Evolutionary conservation across 805 yeast species (phyloP).

Genomic region (Candida gorgasii): DNA sequence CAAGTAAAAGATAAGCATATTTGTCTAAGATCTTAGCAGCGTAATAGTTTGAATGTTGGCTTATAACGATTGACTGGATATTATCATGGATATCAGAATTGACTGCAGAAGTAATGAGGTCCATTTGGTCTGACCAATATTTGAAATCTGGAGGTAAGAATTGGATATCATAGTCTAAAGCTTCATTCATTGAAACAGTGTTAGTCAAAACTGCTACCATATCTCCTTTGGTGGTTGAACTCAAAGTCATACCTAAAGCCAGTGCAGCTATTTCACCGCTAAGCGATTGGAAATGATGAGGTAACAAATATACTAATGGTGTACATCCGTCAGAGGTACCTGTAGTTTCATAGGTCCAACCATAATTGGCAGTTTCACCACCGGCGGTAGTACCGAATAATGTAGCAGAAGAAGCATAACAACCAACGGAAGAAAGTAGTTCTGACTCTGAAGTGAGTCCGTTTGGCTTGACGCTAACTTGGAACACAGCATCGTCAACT

Average conservation of each 20-base stretch:
- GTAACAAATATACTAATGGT: constrained; percentile 50
- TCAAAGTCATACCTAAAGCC: constrained; percentile 41
- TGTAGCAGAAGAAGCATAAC: constrained; percentile 53
- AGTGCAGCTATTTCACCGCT: constrained; percentile 22
- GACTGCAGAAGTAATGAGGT: constrained; percentile 43
- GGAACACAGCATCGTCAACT: constrained; percentile 45
- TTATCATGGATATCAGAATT: constrained; percentile 47
- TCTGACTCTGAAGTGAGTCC: constrained; percentile 30
- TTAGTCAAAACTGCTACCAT: constrained; percentile 48
- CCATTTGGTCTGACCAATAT: constrained; percentile 46
- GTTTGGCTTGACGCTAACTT: constrained; percentile 32
- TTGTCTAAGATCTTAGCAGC: constrained; percentile 55
- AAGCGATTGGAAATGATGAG: constrained; percentile 49
- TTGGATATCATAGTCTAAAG: constrained; percentile 37
- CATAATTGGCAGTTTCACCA: constrained; percentile 48
- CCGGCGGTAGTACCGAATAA: constrained; percentile 51
- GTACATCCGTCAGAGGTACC: constrained; percentile 48
- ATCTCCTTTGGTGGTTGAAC: constrained; percentile 51
- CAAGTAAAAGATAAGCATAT: constrained; percentile 54
- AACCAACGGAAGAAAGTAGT: constrained; percentile 68
- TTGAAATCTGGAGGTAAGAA: constrained; percentile 42
- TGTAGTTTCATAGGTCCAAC: constrained; percentile 44
- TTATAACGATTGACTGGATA: constrained; percentile 39
- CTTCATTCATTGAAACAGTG: constrained; percentile 35
- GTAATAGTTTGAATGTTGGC: constrained; percentile 42